Conservation (phyloP, 2,329 filamentous ascomycete genomes). For the Arthrocladium fulminans region DNA sequence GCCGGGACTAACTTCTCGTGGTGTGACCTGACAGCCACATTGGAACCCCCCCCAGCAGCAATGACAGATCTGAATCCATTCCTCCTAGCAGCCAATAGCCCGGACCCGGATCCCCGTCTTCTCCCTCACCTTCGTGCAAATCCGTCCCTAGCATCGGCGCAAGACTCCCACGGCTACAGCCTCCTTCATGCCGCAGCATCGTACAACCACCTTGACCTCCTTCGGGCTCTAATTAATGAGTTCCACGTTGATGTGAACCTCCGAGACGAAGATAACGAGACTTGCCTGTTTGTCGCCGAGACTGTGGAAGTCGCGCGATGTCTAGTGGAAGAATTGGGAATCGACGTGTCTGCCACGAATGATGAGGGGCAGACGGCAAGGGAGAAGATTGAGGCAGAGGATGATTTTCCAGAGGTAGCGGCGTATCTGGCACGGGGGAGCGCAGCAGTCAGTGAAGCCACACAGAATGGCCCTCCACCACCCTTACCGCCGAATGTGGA, state of each 20-base stretch:
- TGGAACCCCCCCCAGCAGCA: not conserved
- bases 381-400: conserved; percentile 71
- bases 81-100: conserved; percentile 71
- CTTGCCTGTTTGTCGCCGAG: conserved; percentile 88
- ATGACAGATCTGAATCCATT: conserved; percentile 48
- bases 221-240: conserved; percentile 65
- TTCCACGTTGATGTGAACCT: conserved; percentile 73
- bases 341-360: conserved; percentile 58
- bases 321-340: conserved; percentile 72
- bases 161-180: conserved; percentile 90
- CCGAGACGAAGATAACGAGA: conserved; percentile 84
- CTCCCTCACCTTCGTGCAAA: conserved; percentile 64
- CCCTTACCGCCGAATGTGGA: conserved; percentile 66
- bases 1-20: no score
- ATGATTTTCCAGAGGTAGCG: conserved; percentile 65
- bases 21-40: not conserved
- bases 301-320: conserved; percentile 66
- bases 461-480: conserved; percentile 40
- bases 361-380: conserved; percentile 68
- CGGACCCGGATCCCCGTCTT: conserved; percentile 50
- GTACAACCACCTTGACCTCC: conserved; percentile 76
- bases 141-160: conserved; percentile 64
- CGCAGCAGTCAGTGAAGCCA: conserved; percentile 23
- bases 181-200: conserved; percentile 87
- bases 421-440: conserved; percentile 52